phyloP scores from a whole-genome alignment of 768 basidiomycete genomes.

The Boletus barrowsii region DNA sequence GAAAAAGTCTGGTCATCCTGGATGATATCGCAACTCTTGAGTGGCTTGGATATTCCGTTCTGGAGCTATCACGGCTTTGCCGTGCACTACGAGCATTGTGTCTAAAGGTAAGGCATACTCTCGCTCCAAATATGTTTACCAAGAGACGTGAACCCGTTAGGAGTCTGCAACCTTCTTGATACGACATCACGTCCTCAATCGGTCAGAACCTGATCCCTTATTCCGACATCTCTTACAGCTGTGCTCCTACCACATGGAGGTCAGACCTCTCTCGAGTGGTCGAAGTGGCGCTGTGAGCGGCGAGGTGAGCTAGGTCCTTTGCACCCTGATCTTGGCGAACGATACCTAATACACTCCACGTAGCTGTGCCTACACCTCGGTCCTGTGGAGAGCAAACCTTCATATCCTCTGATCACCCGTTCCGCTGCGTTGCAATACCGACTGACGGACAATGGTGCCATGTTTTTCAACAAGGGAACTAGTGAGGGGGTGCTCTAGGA shows the following conservation, averaged over 20 bases:
- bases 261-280: slow-evolving; percentile 68
- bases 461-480: slow-evolving; percentile 74
- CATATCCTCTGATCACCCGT: slow-evolving; percentile 44
- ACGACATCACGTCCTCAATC: slow-evolving; percentile 59
- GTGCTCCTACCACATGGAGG: slow-evolving; percentile 68
- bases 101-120: slow-evolving; percentile 42
- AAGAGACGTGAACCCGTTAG: slow-evolving; percentile 32
- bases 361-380: slow-evolving; percentile 66
- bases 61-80: slow-evolving; percentile 53
- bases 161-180: slow-evolving; percentile 52
- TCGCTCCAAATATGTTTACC: background rate
- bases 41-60: slow-evolving; percentile 61
- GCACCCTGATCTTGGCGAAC: background rate
- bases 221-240: slow-evolving; percentile 59
- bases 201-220: slow-evolving; percentile 56
- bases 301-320: slow-evolving; percentile 45
- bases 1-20: slow-evolving; percentile 51
- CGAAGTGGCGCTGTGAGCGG: slow-evolving; percentile 76
- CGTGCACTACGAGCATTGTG: slow-evolving; percentile 60
- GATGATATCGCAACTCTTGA: slow-evolving; percentile 67
- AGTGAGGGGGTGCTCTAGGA: slow-evolving; percentile 57
- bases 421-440: slow-evolving; percentile 65
- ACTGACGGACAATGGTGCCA: slow-evolving; percentile 59
- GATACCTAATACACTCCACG: background rate
- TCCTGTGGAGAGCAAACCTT: slow-evolving; percentile 34